Conservation (phyloP, 179 eudicot genomes). For the Patellifolia procumbens region DNA sequence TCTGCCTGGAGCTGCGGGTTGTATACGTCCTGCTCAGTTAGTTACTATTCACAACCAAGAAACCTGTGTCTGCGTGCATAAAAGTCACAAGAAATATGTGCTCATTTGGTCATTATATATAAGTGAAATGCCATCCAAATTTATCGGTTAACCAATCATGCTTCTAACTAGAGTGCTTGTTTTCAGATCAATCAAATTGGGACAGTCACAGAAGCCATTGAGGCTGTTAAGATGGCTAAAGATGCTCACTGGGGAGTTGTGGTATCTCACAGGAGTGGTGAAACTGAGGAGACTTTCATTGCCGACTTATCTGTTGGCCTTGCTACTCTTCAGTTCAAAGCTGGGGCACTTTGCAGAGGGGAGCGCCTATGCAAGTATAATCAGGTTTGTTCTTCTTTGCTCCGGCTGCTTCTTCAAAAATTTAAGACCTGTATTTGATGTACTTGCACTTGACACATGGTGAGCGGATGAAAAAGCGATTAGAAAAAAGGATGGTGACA, state of each 20-base stretch:
- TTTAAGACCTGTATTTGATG: not conserved
- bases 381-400: slow-evolving; percentile 55
- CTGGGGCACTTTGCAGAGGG: slow-evolving; percentile 98
- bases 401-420: not conserved
- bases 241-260: slow-evolving; percentile 89
- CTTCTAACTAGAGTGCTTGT: not conserved
- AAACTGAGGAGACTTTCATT: slow-evolving; percentile 90
- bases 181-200: slow-evolving; percentile 85
- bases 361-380: slow-evolving; percentile 97
- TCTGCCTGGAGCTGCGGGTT: not conserved
- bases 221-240: slow-evolving; percentile 89
- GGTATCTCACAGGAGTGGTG: slow-evolving; percentile 83
- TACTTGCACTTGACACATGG: not conserved
- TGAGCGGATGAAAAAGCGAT: not conserved
- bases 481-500: not conserved
- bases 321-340: slow-evolving; percentile 85
- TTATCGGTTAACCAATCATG: not conserved
- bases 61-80: slow-evolving; percentile 5
- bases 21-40: not conserved
- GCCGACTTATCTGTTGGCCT: slow-evolving; percentile 94
- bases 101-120: not conserved
- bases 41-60: not conserved
- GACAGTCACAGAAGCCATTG: slow-evolving; percentile 90
- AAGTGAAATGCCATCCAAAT: not conserved
- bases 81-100: not conserved